Conservation (phyloP, 306 rosid species). For the Albizia julibrissin region DNA sequence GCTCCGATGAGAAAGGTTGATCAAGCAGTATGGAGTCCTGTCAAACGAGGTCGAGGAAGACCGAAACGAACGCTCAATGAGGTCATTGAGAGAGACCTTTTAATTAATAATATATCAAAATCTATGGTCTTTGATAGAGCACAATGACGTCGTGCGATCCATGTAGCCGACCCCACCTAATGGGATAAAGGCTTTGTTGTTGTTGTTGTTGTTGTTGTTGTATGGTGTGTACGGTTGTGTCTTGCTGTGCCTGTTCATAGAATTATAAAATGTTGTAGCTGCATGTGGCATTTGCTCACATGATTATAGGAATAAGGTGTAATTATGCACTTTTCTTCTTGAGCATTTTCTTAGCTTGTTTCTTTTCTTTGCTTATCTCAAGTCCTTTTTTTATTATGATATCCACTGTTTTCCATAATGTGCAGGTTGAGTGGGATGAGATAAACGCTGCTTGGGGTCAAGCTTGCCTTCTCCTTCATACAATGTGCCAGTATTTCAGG, state of each 20-base stretch:
- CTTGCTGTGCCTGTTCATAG: constrained; percentile 21
- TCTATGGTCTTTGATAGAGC: no score
- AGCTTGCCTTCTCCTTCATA: constrained; percentile 98
- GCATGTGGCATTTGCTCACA: constrained; percentile 23
- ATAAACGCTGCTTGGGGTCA: constrained; percentile 99
- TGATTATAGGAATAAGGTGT: constrained; percentile 7
- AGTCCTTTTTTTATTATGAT: constrained; percentile 32
- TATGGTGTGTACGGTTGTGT: constrained; percentile 4
- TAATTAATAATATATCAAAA: no score
- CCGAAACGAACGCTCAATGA: no score
- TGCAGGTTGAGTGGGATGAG: constrained; percentile 97
- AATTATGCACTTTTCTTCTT: constrained; percentile 4
- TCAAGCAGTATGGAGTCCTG: no score
- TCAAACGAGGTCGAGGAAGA: no score
- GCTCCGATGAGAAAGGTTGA: no score
- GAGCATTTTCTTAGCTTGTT: not conserved
- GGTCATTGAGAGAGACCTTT: no score
- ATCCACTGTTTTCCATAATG: constrained; percentile 30
- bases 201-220: no score
- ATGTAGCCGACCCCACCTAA: no score
- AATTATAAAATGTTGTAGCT: constrained; percentile 1
- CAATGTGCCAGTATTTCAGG: constrained; percentile 94
- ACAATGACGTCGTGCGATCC: no score
- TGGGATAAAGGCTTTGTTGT: no score
- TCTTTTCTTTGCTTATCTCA: not conserved